Conservation (phyloP, 2,329 filamentous ascomycete species). For the Botrytis deweyae region DNA sequence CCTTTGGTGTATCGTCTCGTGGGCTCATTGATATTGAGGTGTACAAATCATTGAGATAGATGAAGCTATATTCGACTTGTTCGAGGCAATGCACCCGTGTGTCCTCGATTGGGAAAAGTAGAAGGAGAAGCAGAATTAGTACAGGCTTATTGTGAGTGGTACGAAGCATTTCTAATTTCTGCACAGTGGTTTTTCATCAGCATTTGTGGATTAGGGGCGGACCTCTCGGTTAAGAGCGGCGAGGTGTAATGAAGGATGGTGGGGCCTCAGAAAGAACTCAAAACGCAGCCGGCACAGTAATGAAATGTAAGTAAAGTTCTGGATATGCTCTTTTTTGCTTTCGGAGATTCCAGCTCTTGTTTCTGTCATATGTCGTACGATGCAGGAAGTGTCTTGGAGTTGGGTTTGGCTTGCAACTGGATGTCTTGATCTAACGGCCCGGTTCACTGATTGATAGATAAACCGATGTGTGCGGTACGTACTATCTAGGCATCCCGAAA, state of each 20-base stretch:
- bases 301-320: background rate
- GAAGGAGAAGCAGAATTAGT: background rate
- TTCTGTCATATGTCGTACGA: background rate
- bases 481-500: conserved; percentile 12
- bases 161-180: conserved; percentile 5
- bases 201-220: background rate
- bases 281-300: background rate
- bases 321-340: background rate
- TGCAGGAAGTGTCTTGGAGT: background rate
- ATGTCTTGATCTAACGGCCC: background rate
- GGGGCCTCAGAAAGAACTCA: background rate
- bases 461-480: background rate
- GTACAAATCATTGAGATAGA: background rate
- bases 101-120: background rate
- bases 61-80: background rate
- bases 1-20: background rate
- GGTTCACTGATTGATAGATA: background rate
- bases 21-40: background rate
- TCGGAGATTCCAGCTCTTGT: background rate
- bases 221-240: conserved; percentile 4
- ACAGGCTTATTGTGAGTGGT: background rate
- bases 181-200: background rate
- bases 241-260: background rate
- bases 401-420: background rate
- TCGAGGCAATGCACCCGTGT: background rate